Conservation (phyloP, 2,329 filamentous ascomycete genomes). For the Zymoseptoria passerinii region DNA sequence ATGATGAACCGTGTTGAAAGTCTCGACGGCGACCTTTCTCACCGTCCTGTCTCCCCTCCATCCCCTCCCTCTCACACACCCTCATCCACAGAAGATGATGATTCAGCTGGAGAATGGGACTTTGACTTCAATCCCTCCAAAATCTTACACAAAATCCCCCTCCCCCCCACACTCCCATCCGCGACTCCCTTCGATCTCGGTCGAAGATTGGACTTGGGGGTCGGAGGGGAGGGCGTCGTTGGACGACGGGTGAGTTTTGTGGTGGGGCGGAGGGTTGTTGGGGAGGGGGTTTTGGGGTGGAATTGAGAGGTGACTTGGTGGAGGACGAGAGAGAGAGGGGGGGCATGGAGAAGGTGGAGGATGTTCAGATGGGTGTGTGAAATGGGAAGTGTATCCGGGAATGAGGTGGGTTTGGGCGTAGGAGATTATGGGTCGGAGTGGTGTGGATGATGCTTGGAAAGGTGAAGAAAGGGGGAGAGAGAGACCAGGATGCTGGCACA, state of each 20-base stretch:
- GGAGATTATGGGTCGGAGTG: no score
- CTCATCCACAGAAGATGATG: not conserved
- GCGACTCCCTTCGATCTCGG: conserved; percentile 12
- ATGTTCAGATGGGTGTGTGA: no score
- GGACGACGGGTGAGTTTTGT: conserved; percentile 21
- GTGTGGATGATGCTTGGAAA: no score
- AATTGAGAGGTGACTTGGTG: conserved; percentile 15
- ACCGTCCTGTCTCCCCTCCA: no score
- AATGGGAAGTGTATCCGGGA: no score
- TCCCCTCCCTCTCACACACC: no score
- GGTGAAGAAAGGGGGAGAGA: no score
- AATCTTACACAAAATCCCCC: not conserved
- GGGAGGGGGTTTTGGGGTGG: conserved; percentile 23
- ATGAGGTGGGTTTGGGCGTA: no score
- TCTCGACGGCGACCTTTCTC: conserved; percentile 19
- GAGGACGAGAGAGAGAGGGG: no score
- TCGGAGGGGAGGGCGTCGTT: conserved; percentile 22
- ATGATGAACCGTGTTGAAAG: conserved; percentile 5
- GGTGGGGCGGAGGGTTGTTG: conserved; percentile 11
- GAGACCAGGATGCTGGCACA: no score
- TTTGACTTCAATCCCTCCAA: not conserved
- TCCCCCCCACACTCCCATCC: not conserved
- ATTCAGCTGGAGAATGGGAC: not conserved
- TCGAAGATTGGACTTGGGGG: conserved; percentile 19
- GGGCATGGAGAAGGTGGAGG: no score